Base-by-base conservation (phyloP, 169 alveolate genomes). In the Pseudocohnilembus persalinus region DNA sequence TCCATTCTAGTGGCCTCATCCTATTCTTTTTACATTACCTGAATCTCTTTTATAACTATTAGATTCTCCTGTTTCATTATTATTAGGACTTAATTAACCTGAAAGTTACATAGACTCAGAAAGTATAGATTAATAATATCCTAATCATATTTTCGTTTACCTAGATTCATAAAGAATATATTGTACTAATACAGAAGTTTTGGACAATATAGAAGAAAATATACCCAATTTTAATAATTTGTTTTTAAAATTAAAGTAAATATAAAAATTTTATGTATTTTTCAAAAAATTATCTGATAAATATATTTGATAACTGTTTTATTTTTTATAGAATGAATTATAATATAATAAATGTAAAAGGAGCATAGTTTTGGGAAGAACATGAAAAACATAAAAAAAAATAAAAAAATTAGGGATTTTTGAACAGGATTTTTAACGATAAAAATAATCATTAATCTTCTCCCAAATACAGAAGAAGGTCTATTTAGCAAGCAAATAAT, bases 1-100 rank as follows among this genome's bases (percentile, higher is more conserved):
- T 63, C 84, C 84, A 0, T 79, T 79, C 49, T 28, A 72, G 27
- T 79, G 84, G 84, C 84, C 84, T 26, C 73, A 79, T 79, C 84
- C 84, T 6, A 79, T 79, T 15, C 34, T 79, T 30, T 79, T 49
- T 49, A 33, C 29, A 16, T 72, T 79, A n/a, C 84, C 84, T 0
- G 84, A 79, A 49, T n/a, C 74, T 49, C 25, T 79, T 26, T 11
- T 35, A 30, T 28, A 64, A 0, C 33, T 79, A 0, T 79, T 79
- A 49, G 84, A 79, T 29, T 79, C 84, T 4, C 84, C 84, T 29
- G 84, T 79, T 0, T 76, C 84, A 25, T 29, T 79, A 0, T 49
- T 79, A 29, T n/a, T 79, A 31, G 84, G 84, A 63, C 31, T 79
- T 0, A 79, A 79, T 29, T 28, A 79, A 1, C 26, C 74, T 0